These are phyloP conservation scores for Zancudomyces culisetae DNA, from an alignment of 371 early-diverging fungal species.

Conservation along the genomic window DNA sequence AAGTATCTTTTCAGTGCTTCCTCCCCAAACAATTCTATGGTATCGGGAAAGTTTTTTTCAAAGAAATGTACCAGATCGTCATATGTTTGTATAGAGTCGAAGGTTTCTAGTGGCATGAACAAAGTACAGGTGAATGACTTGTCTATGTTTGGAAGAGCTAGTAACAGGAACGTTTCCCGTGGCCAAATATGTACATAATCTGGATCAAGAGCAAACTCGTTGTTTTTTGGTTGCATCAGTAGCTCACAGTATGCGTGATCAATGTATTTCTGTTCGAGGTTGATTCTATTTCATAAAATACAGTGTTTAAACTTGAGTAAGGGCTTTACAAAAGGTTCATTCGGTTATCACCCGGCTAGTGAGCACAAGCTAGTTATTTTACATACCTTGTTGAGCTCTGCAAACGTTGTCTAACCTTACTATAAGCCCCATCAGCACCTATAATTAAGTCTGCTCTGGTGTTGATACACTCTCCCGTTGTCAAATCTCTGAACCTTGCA, in stretches of 20 bases:
- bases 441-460: slow-evolving; percentile 57
- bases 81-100: slow-evolving; percentile 52
- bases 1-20: slow-evolving; percentile 56
- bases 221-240: slow-evolving; percentile 39
- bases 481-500: background rate
- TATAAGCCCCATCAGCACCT: slow-evolving; percentile 89
- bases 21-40: slow-evolving; percentile 59
- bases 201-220: slow-evolving; percentile 60
- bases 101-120: slow-evolving; percentile 79
- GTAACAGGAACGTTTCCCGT: slow-evolving; percentile 80
- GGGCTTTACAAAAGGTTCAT: too few relatives aligned
- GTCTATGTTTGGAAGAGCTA: slow-evolving; percentile 85
- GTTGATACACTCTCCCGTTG: slow-evolving; percentile 13
- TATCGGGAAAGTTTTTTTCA: slow-evolving; percentile 53
- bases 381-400: slow-evolving; percentile 28
- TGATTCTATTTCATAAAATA: slow-evolving; percentile 32
- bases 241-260: slow-evolving; percentile 82
- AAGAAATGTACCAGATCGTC: slow-evolving; percentile 54
- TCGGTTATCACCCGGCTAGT: too few relatives aligned
- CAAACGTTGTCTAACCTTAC: slow-evolving; percentile 51
- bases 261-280: slow-evolving; percentile 73
- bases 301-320: too few relatives aligned
- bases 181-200: slow-evolving; percentile 96
- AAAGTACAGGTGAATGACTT: slow-evolving; percentile 86
- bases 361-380: too few relatives aligned